These are phyloP conservation scores for Diaporthe citrichinensis DNA, from an alignment of 2,329 filamentous ascomycete species.

Conservation along the genomic window DNA sequence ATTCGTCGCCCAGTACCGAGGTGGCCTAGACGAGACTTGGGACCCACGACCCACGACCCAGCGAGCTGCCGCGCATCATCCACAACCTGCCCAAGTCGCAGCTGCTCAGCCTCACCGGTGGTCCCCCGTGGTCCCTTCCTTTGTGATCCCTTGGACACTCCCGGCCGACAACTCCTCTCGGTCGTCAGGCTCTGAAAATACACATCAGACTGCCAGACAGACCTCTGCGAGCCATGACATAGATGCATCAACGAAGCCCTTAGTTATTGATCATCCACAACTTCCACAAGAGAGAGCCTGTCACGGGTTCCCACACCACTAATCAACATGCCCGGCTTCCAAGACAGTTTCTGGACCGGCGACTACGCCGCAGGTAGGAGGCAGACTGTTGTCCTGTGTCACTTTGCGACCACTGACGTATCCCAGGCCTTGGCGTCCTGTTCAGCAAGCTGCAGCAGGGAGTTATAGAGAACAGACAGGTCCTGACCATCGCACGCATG, in stretches of 20 bases:
- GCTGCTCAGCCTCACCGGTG: slow-evolving; percentile 40
- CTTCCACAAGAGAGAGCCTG: slow-evolving; percentile 33
- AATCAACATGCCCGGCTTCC: slow-evolving; percentile 84
- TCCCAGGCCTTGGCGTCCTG: slow-evolving; percentile 84
- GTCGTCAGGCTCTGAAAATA: slow-evolving; percentile 6
- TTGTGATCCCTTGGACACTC: slow-evolving; percentile 27
- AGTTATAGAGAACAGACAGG: slow-evolving; percentile 93
- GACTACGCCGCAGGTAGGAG: slow-evolving; percentile 92
- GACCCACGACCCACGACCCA: slow-evolving; percentile 34
- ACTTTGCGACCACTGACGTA: slow-evolving; percentile 42
- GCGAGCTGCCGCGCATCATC: slow-evolving; percentile 32
- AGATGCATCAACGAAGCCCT: slow-evolving; percentile 38
- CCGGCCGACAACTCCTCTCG: slow-evolving; percentile 12
- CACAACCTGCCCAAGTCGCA: slow-evolving; percentile 33
- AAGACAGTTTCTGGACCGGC: slow-evolving; percentile 96
- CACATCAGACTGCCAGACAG: slow-evolving; percentile 2
- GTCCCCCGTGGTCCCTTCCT: slow-evolving; percentile 25
- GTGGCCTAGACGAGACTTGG: slow-evolving; percentile 16
- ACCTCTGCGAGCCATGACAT: slow-evolving; percentile 31
- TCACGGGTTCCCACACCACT: slow-evolving; percentile 39
- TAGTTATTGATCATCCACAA: slow-evolving; percentile 40
- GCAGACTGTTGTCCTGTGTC: neutral
- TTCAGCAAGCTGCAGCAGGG: slow-evolving; percentile 98
- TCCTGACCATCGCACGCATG: slow-evolving; percentile 91
- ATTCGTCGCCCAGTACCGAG: slow-evolving; percentile 3